These are phyloP conservation scores for Lactarius hengduanensis DNA, from an alignment of 768 basidiomycete species.

Conservation along the genomic window DNA sequence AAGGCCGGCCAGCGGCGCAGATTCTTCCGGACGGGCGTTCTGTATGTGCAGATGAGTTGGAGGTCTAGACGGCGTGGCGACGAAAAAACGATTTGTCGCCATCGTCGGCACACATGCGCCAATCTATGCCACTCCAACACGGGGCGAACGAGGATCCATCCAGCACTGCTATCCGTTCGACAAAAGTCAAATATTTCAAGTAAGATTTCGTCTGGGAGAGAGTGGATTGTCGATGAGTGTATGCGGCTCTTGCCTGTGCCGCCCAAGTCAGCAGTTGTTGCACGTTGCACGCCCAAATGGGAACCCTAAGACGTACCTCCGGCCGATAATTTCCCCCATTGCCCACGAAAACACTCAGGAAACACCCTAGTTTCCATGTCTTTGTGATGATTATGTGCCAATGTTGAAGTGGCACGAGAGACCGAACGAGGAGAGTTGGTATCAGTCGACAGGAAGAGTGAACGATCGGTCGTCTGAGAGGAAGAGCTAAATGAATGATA, in stretches of 20 bases:
- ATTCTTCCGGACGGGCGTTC: slow-evolving; percentile 4
- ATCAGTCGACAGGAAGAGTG: background rate
- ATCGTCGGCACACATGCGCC: slow-evolving; percentile 1
- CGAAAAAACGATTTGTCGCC: slow-evolving; percentile 6
- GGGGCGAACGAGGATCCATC: background rate
- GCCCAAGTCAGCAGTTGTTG: background rate
- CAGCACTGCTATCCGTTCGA: background rate
- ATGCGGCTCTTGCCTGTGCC: background rate
- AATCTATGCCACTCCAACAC: background rate
- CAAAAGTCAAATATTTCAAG: slow-evolving; percentile 1
- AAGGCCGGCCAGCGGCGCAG: slow-evolving; percentile 9
- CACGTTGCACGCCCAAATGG: background rate
- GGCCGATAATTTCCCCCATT: background rate
- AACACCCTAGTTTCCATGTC: background rate
- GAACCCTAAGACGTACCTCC: slow-evolving; percentile 2
- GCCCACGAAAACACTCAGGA: background rate
- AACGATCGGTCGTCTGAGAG: background rate
- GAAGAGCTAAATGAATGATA: background rate
- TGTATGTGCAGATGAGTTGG: slow-evolving; percentile 1
- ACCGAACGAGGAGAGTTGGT: background rate
- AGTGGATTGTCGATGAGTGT: background rate
- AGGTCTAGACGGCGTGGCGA: slow-evolving; percentile 7
- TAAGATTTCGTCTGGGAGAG: background rate
- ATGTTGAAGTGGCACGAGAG: background rate
- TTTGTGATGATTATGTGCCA: background rate